These are phyloP conservation scores for Microthyrium microscopicum DNA, from an alignment of 2,329 filamentous ascomycete genomes.

Conservation along the genomic window DNA sequence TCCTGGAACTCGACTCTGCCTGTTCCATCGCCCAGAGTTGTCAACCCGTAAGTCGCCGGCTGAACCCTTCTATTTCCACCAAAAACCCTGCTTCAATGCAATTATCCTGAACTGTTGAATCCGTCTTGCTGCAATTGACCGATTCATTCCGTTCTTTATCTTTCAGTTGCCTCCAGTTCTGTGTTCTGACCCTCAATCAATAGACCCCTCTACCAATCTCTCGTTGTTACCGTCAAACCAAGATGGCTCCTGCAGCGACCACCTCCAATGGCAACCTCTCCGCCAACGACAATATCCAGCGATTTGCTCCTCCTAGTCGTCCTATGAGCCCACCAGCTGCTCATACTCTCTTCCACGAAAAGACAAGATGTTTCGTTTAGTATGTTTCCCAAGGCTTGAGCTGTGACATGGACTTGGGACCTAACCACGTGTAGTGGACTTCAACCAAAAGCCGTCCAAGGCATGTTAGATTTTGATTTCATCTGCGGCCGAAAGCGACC, in stretches of 20 bases:
- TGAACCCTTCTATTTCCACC: too few species aligned
- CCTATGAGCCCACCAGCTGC: constrained; percentile 74
- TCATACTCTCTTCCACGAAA: constrained; percentile 94
- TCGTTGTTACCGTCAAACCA: constrained; percentile 10
- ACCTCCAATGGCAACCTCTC: constrained; percentile 31
- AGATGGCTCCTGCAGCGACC: constrained; percentile 28
- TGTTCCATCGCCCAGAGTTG: too few species aligned
- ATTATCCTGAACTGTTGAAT: too few species aligned
- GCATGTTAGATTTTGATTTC: constrained; percentile 93
- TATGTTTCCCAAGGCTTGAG: constrained; percentile 25
- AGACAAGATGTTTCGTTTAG: constrained; percentile 99
- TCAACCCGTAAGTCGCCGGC: too few species aligned
- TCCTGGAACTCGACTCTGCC: too few species aligned
- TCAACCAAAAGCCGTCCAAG: constrained; percentile 59
- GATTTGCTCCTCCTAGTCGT: constrained; percentile 84
- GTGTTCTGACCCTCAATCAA: too few species aligned
- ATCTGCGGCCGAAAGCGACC: constrained; percentile 98
- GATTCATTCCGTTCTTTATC: constrained; percentile 1
- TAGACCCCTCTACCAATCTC: not conserved
- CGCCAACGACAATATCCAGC: constrained; percentile 97
- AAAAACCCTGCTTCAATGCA: too few species aligned
- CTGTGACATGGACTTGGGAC: not conserved
- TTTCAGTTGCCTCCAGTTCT: not conserved
- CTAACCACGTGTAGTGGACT: constrained; percentile 45
- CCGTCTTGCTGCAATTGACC: constrained; percentile 1